Base-by-base conservation (phyloP, 345 rosid genomes). In the Psidium friedrichsthalianum region DNA sequence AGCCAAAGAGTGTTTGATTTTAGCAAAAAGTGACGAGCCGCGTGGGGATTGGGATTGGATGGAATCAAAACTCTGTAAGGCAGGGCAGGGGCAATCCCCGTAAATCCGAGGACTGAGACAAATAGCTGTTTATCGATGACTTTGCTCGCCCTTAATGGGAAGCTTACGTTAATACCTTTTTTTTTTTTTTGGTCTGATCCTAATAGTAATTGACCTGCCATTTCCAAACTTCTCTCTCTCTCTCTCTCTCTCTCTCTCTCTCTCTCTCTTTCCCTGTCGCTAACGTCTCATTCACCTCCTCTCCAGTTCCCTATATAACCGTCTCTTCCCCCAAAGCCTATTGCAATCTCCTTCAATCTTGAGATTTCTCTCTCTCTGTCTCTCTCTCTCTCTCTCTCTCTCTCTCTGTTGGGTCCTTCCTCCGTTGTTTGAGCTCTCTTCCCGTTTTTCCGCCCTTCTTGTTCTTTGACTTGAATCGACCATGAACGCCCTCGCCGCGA, bases 401-500 rank as follows among this genome's bases (percentile, higher is more conserved):
- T 54, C 58, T 56, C 57, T 5, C 24, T 54, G 76, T 3, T 0
- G 78, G 44, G 44, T 69, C 78, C 42, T 82, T 15, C 83, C 83
- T 44, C 52, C 56, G 9, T 81, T 25, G 14, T 49, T 32, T 3
- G 52, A 29, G 29, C 29, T 11, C 83, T 13, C 32, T 25, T 53
- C 49, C 82, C 18, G 47, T 74, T 22, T 20, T 13, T 8, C 80
- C 42, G 3, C 8, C 82, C 82, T 51, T 16, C 24, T 16, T 20
- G 6, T 69, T 20, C 24, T 36, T 69, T 32, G 78, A 69, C 78
- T 36, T 9, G 78, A 40, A 69, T 4, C 78, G 80, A 36, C 80
- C 80, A 69, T 69, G 80, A 69, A 69, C 80, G 80, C 80, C 47
- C 80, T 69, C 85, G 97, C 94, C 56, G 99, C 98, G 42, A 96